Conservation (phyloP, 495 filamentous ascomycete species). For the Letharia columbiana region DNA sequence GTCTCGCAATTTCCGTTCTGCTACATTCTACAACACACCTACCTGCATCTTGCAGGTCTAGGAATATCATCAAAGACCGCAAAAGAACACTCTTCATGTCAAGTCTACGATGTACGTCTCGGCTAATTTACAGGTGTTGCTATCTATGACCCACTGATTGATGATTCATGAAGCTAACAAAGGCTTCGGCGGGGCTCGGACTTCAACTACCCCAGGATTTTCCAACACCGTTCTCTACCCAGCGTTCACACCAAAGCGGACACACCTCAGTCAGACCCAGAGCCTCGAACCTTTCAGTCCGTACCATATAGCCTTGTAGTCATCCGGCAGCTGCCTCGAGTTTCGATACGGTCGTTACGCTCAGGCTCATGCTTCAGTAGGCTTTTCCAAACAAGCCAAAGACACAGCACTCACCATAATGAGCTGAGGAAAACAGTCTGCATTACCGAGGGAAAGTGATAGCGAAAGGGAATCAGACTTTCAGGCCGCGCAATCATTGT, state of each 20-base stretch:
- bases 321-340: background rate
- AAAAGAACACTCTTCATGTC: background rate
- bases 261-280: background rate
- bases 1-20: background rate
- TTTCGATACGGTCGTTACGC: background rate
- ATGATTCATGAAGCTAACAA: background rate
- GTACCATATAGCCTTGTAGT: background rate
- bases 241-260: background rate
- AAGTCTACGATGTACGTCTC: background rate
- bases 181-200: background rate
- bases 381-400: background rate
- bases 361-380: background rate
- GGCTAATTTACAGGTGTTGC: background rate
- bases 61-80: background rate
- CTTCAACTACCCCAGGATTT: background rate
- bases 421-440: background rate
- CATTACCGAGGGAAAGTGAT: background rate
- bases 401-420: background rate
- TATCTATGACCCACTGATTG: background rate
- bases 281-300: background rate
- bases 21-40: background rate
- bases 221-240: background rate
- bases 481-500: background rate
- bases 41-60: background rate
- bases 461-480: background rate